These are phyloP conservation scores for Sarocladiaceae sp. DNA, from an alignment of 2,329 filamentous ascomycete species.

Conservation along the genomic window DNA sequence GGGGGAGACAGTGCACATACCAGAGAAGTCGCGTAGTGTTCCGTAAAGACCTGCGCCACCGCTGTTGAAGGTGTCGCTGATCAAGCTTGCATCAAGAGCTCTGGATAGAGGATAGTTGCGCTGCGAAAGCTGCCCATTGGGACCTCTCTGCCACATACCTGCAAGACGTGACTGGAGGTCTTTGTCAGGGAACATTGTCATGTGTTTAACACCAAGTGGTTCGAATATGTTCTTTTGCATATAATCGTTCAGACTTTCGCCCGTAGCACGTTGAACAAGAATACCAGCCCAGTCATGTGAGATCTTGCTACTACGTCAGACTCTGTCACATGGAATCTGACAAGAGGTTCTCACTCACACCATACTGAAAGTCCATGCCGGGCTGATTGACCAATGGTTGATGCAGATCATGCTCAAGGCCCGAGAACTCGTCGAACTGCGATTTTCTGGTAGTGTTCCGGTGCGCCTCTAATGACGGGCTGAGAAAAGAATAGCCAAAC, in stretches of 20 bases:
- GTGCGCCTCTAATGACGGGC: conserved; percentile 31
- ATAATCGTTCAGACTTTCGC: conserved; percentile 36
- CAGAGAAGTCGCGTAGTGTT: conserved; percentile 49
- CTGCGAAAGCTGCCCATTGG: not conserved
- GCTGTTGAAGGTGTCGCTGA: conserved; percentile 38
- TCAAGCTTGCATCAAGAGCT: conserved; percentile 42
- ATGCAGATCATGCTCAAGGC: not conserved
- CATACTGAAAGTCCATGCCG: not conserved
- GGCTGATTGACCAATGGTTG: not conserved
- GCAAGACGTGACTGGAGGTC: conserved; percentile 36
- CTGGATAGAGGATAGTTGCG: conserved; percentile 19
- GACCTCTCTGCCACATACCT: not conserved
- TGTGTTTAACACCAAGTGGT: conserved; percentile 38
- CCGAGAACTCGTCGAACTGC: conserved; percentile 20
- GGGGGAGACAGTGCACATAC: conserved; percentile 30
- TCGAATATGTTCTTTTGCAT: conserved; percentile 36
- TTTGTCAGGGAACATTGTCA: conserved; percentile 47
- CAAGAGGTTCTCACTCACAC: conserved; percentile 24
- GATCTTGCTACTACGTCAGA: no score
- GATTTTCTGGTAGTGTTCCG: no score
- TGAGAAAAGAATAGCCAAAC: conserved; percentile 49
- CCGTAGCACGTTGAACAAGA: conserved; percentile 34
- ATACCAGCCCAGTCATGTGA: conserved; percentile 46
- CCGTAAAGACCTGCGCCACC: conserved; percentile 57
- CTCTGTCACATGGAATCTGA: no score